phyloP scores from a whole-genome alignment of 371 early-diverging fungal genomes.

The Dipsacomyces acuminosporus region DNA sequence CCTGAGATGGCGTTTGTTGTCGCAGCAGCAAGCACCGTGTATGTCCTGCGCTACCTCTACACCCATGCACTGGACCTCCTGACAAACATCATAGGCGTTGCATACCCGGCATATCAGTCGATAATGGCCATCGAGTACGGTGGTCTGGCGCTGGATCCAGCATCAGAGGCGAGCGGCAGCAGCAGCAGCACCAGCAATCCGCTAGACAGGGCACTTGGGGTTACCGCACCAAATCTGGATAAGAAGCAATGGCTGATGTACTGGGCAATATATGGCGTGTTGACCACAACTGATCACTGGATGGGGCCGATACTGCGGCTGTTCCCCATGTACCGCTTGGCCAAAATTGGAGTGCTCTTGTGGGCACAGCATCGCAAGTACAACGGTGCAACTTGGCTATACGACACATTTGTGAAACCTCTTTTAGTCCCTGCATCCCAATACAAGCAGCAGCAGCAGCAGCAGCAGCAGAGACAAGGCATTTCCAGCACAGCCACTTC shows the following conservation, averaged over 20 bases:
- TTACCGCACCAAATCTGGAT: slow-evolving; percentile 22
- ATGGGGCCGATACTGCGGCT: slow-evolving; percentile 35
- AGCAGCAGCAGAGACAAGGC: background rate
- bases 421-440: slow-evolving; percentile 23
- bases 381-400: slow-evolving; percentile 43
- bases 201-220: slow-evolving; percentile 23
- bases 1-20: slow-evolving; percentile 31
- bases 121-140: slow-evolving; percentile 42
- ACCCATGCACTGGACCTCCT: slow-evolving; percentile 34
- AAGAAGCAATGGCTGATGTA: slow-evolving; percentile 47
- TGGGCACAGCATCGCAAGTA: slow-evolving; percentile 44
- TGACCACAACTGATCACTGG: slow-evolving; percentile 44
- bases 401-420: slow-evolving; percentile 38
- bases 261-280: slow-evolving; percentile 39
- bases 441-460: slow-evolving; percentile 1
- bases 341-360: slow-evolving; percentile 33
- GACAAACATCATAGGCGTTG: slow-evolving; percentile 38
- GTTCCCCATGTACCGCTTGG: slow-evolving; percentile 39
- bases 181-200: background rate
- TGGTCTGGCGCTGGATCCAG: background rate
- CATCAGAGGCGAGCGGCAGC: no score
- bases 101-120: slow-evolving; percentile 44
- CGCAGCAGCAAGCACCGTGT: slow-evolving; percentile 33
- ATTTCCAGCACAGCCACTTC: no score
- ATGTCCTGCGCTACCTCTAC: slow-evolving; percentile 32